Evolutionary conservation across 129 eudicot species (phyloP), one percentile per base, ranked within the genome.

Genomic region (Apium graveolens): DNA sequence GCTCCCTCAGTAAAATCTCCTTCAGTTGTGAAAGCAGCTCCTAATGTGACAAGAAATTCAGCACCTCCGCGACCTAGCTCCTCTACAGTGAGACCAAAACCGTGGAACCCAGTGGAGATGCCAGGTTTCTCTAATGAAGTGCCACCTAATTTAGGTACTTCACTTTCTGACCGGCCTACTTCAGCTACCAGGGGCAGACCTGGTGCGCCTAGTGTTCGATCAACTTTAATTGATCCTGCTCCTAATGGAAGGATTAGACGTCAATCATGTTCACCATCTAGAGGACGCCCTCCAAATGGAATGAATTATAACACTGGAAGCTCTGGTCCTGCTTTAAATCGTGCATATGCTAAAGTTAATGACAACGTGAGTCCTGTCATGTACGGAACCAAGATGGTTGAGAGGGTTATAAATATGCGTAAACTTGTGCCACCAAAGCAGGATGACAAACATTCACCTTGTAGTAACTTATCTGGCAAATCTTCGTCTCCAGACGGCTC

Each of bases 51-150:
- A 76, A 88, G 83, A 75, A 84, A 85, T 77, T 79, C 81, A 3
- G 85, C 49, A 35, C 84, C 87, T 18, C 80, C 88, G 38, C 97
- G 93, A 34, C 79, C 89, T 74, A 80, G 76, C 74, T 91, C 98
- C 41, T 97, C 97, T 9, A 83, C 86, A 5, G 90, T 87, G 80
- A 88, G 89, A 86, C n/a, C n/a, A n/a, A n/a, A n/a, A n/a, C n/a
- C n/a, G n/a, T n/a, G n/a, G n/a, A n/a, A n/a, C n/a, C n/a, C 98
- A n/a, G 87, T 90, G 37, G 97, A 91, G 74, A 94, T 94, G 96
- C 98, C 98, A 11, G 98, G 97, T 18, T 91, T 85, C 77, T 89
- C 98, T 74, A 91, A 87, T 20, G 98, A 94, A 27, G 92, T 88
- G 41, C 98, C 98, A 27, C 98, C 98, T 27, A 94, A 94, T 83